These are phyloP conservation scores for Sclerotinia subarctica DNA, from an alignment of 2,329 filamentous ascomycete species.

Conservation along the genomic window DNA sequence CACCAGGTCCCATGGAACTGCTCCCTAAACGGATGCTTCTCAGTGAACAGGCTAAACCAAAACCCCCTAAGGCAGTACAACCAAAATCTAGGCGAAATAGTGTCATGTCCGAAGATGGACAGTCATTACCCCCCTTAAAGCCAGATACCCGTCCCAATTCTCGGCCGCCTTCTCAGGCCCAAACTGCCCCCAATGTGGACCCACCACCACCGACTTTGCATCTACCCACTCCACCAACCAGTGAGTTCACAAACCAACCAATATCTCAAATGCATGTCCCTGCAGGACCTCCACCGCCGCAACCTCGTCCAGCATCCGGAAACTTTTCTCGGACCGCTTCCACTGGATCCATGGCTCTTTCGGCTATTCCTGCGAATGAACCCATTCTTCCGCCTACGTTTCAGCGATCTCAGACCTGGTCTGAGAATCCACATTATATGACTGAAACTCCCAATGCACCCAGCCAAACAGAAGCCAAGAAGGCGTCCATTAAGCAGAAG, in stretches of 20 bases:
- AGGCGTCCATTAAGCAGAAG: conserved; percentile 46
- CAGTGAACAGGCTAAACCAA: conserved; percentile 27
- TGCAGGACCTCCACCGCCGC: conserved; percentile 27
- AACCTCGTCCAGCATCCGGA: conserved; percentile 45
- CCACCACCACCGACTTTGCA: conserved; percentile 17
- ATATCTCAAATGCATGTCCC: conserved; percentile 12
- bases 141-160: conserved; percentile 23
- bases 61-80: conserved; percentile 36
- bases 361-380: conserved; percentile 49
- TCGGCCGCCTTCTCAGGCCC: conserved; percentile 7
- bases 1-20: conserved; percentile 44
- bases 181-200: conserved; percentile 1
- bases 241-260: conserved; percentile 19
- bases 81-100: conserved; percentile 36
- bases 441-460: conserved; percentile 35
- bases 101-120: conserved; percentile 36
- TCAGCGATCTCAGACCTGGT: conserved; percentile 45
- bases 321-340: conserved; percentile 35
- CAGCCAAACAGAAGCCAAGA: conserved; percentile 30
- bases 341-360: conserved; percentile 36
- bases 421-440: conserved; percentile 45
- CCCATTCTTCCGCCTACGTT: conserved; percentile 45
- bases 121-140: conserved; percentile 30
- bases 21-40: conserved; percentile 40
- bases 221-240: conserved; percentile 14